Conservation (phyloP, 305 asterid species). For the Fraxinus angustifolia region DNA sequence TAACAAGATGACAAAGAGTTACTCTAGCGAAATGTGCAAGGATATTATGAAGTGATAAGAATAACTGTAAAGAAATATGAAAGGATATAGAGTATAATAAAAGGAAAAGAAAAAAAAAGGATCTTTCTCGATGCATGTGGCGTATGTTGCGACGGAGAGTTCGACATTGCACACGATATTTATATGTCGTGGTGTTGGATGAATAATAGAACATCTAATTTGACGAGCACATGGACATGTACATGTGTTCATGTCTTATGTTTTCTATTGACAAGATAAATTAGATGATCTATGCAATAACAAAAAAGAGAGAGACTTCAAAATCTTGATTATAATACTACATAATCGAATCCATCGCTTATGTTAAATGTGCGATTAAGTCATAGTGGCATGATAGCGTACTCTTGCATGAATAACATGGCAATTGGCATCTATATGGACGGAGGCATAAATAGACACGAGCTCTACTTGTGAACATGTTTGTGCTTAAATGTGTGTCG, state of each 20-base stretch:
- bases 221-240: not conserved
- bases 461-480: not conserved
- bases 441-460: not conserved
- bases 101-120: no score
- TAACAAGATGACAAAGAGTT: not conserved
- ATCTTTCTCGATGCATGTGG: not conserved
- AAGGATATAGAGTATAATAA: not conserved
- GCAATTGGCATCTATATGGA: not conserved
- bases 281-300: not conserved
- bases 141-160: not conserved
- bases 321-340: not conserved
- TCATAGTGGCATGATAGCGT: not conserved
- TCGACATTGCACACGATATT: not conserved
- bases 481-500: not conserved
- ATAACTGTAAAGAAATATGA: not conserved
- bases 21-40: not conserved
- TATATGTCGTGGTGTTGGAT: not conserved
- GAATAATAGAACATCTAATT: not conserved
- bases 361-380: not conserved
- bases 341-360: not conserved
- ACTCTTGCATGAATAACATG: not conserved
- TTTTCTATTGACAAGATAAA: not conserved
- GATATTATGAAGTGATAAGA: not conserved
- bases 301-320: not conserved
- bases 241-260: not conserved